Conservation (phyloP, 768 basidiomycete species). For the Epithele typhae region DNA sequence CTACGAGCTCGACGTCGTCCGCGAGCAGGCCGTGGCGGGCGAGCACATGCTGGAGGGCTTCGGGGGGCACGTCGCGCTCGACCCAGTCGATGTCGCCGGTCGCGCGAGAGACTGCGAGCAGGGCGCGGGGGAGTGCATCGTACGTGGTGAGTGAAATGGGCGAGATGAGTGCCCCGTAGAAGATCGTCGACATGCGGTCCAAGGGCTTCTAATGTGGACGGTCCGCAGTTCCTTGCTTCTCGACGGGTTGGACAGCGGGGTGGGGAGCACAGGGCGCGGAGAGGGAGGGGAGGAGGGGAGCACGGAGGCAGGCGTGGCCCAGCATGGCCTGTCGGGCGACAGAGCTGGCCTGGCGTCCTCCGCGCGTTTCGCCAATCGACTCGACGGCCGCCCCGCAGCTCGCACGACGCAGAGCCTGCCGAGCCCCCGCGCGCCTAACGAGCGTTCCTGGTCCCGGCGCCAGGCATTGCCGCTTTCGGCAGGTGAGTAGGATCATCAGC, state of each 20-base stretch:
- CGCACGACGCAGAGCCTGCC: not conserved
- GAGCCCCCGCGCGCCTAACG: too few relatives aligned
- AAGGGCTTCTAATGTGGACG: not conserved
- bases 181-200: slow-evolving; percentile 34
- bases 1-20: slow-evolving; percentile 32
- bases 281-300: too few relatives aligned
- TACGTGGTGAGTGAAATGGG: slow-evolving; percentile 42
- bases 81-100: slow-evolving; percentile 70
- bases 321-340: too few relatives aligned
- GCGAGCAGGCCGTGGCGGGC: slow-evolving; percentile 42
- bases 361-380: too few relatives aligned
- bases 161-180: slow-evolving; percentile 57
- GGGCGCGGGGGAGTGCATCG: slow-evolving; percentile 44
- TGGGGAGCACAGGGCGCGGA: too few relatives aligned
- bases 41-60: slow-evolving; percentile 46
- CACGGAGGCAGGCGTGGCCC: too few relatives aligned
- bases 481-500: slow-evolving; percentile 1
- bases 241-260: not conserved
- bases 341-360: too few relatives aligned
- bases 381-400: not conserved
- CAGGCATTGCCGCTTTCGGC: not conserved
- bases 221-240: not conserved
- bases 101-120: slow-evolving; percentile 45
- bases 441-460: too few relatives aligned
- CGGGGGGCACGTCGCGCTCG: slow-evolving; percentile 48